phyloP scores from a whole-genome alignment of 441 rosid species.

The Geranium incanum region DNA sequence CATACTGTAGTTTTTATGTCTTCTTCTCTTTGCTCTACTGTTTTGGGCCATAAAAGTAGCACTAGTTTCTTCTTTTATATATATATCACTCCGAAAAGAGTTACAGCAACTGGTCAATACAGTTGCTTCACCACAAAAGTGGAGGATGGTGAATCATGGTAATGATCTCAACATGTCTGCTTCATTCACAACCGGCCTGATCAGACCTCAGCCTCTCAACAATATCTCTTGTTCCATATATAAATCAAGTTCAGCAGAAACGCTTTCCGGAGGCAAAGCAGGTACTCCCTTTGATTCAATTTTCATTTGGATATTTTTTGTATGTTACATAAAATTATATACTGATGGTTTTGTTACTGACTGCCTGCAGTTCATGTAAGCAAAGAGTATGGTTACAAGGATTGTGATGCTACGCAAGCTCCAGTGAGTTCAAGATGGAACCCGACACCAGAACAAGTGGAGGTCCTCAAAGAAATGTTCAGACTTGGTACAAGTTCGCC shows the following conservation, averaged over 20 bases:
- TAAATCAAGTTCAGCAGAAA: not conserved
- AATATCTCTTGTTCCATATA: not conserved
- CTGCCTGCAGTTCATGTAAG: slow-evolving; percentile 19
- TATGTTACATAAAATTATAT: not conserved
- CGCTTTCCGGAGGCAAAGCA: not conserved
- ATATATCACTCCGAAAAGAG: not conserved
- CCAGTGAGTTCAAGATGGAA: slow-evolving; percentile 43
- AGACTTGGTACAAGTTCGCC: slow-evolving; percentile 43
- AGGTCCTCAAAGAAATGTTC: slow-evolving; percentile 40
- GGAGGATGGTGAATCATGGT: slow-evolving; percentile 1
- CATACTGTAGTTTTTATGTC: slow-evolving; percentile 8
- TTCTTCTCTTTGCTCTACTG: slow-evolving; percentile 6
- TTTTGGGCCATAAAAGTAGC: slow-evolving; percentile 3
- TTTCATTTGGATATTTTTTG: not conserved
- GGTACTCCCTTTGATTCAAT: not conserved
- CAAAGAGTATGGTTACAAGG: slow-evolving; percentile 17
- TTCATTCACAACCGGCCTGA: not conserved
- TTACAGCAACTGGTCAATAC: not conserved
- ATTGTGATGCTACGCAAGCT: slow-evolving; percentile 17
- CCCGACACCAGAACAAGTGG: slow-evolving; percentile 49
- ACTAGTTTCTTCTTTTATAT: not conserved
- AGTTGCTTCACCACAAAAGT: slow-evolving; percentile 7
- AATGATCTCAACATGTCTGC: slow-evolving; percentile 11
- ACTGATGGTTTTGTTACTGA: slow-evolving; percentile 3
- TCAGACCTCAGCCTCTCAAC: slow-evolving; percentile 6